phyloP scores from a whole-genome alignment of 2,329 filamentous ascomycete genomes.

The Arthrobotrys entomopaga region DNA sequence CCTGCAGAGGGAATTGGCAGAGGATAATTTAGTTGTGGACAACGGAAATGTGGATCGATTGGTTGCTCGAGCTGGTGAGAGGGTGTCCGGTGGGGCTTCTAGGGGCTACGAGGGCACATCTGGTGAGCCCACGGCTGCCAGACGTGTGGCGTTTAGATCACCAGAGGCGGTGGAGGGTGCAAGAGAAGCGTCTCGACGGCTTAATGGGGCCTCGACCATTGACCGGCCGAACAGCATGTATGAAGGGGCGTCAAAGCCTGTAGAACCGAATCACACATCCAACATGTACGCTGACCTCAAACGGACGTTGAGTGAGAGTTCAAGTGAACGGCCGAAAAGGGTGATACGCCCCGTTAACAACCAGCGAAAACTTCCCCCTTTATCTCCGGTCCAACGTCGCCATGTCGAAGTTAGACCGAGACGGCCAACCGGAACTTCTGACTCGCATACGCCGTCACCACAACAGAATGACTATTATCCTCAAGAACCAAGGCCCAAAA shows the following conservation, averaged over 20 bases:
- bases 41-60: conserved; percentile 41
- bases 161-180: conserved; percentile 49
- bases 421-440: conserved; percentile 12
- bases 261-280: conserved; percentile 12
- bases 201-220: conserved; percentile 45
- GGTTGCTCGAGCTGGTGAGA: conserved; percentile 46
- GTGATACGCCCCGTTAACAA: conserved; percentile 3
- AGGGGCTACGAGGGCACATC: conserved; percentile 28
- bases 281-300: conserved; percentile 53
- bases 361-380: conserved; percentile 27
- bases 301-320: conserved; percentile 47
- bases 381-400: conserved; percentile 44
- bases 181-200: conserved; percentile 39
- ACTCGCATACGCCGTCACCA: conserved; percentile 37
- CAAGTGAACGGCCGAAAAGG: conserved; percentile 50
- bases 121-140: conserved; percentile 16
- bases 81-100: conserved; percentile 16
- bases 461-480: conserved; percentile 45
- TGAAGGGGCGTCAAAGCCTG: conserved; percentile 33
- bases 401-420: conserved; percentile 46
- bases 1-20: conserved; percentile 35
- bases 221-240: conserved; percentile 42
- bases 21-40: conserved; percentile 49
- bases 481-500: conserved; percentile 31
- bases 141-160: conserved; percentile 45